Evolutionary conservation across 2,329 filamentous ascomycete genomes (phyloP), one percentile per base, ranked within the genome.

Genomic region (Leptographium procerum): DNA sequence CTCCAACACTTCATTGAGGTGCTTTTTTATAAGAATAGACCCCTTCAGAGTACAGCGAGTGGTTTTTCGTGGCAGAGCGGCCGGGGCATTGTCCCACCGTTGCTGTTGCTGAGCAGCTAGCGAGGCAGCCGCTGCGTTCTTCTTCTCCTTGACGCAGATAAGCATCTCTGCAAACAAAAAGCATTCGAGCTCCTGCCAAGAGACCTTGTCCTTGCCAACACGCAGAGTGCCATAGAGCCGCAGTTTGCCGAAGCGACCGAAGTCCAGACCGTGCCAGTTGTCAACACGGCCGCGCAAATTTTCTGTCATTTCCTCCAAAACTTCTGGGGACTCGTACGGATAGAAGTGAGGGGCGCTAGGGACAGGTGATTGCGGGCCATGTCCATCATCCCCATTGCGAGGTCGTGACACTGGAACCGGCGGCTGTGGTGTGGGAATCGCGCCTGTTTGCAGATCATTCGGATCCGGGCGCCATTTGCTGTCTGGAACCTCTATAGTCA

Each of bases 101-200:
- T 83, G 79, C 45, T 80, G 67, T 8, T 77, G 61, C 66, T 66
- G 57, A 28, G 72, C 69, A 2, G 29, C 45, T 13, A 48, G 28
- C 3, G 55, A 34, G 66, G 45, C 77, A 64, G 45, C 33, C 1
- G 47, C 50, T 11, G 76, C 70, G 10, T 78, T 72, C 74, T 91
- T 96, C 81, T 96, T 97, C 73, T 97, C 94, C 73, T 97, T 99
- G 61, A 99, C 91, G 69, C 94, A 99, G 64, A 99, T 99, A 66
- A 99, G 87, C 94, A 99, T 99, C 74, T 99, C 94, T 5, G 88
- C 89, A 69, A 99, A 99, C 33, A 99, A 80, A 70, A 90, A 99
- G 71, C 94, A 99, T 70, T 99, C 91, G 58, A 99, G 75, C 70
- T 97, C 94, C 75, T 99, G 94, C 94, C 94, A 99, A 8, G 91